Evolutionary conservation across 352 stramenopile genomes (phyloP).

Genomic region (Peronosclerospora sorghi): DNA sequence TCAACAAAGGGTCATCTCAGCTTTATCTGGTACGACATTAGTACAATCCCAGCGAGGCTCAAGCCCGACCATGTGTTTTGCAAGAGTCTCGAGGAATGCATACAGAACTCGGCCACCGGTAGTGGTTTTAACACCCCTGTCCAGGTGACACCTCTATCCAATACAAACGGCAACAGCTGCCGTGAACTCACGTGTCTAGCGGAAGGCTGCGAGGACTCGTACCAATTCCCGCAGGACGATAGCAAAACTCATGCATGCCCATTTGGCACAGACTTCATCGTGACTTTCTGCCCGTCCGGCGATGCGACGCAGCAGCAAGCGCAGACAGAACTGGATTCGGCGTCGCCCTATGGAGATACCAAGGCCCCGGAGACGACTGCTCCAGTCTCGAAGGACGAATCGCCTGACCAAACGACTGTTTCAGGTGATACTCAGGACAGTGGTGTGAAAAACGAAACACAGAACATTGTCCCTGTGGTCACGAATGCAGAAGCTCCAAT

Average conservation of each 20-base stretch:
- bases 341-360: too few relatives aligned
- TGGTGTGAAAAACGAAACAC: constrained; percentile 4
- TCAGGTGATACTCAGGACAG: constrained; percentile 5
- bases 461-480: not conserved
- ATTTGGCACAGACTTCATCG: constrained; percentile 42
- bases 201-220: constrained; percentile 53
- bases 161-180: constrained; percentile 54
- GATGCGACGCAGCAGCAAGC: constrained; percentile 7
- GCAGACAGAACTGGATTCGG: constrained; percentile 4
- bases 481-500: not conserved
- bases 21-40: constrained; percentile 60
- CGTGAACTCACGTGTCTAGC: constrained; percentile 39
- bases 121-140: constrained; percentile 64
- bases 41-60: constrained; percentile 51
- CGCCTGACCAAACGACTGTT: constrained; percentile 1
- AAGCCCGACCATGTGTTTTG: constrained; percentile 48
- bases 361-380: constrained; percentile 8
- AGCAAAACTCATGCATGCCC: constrained; percentile 62
- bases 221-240: constrained; percentile 60
- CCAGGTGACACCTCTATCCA: constrained; percentile 36
- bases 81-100: constrained; percentile 50
- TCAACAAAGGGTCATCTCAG: constrained; percentile 44
- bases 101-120: constrained; percentile 36
- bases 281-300: constrained; percentile 55
- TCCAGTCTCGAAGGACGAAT: not conserved